phyloP scores from a whole-genome alignment of 1,284 basidiomycete genomes.

The Puccinia brachypodii region DNA sequence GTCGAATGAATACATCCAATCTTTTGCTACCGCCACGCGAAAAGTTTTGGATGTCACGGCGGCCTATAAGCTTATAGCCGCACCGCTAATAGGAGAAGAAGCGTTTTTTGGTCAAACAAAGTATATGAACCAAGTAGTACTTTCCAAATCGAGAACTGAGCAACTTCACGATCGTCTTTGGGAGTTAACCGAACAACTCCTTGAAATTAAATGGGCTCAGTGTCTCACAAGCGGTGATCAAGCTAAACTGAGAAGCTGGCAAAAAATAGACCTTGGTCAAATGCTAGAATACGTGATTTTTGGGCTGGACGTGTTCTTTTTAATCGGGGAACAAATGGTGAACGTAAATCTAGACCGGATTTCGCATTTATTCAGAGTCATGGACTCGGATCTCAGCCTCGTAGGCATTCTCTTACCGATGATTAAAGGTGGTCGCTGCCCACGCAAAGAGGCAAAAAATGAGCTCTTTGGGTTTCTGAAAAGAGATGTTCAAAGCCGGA shows the following conservation, averaged over 20 bases:
- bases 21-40: constrained; percentile 41
- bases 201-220: constrained; percentile 31
- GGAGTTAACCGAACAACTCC: constrained; percentile 26
- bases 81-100: constrained; percentile 36
- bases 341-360: constrained; percentile 8
- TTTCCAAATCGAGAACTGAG: constrained; percentile 28
- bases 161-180: constrained; percentile 31
- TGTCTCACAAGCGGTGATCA: not conserved
- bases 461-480: constrained; percentile 28
- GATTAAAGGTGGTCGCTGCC: not conserved
- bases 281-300: constrained; percentile 44
- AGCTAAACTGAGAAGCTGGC: not conserved
- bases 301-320: constrained; percentile 33
- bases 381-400: constrained; percentile 43
- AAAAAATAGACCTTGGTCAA: constrained; percentile 23
- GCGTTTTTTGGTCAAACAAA: constrained; percentile 46
- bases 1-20: constrained; percentile 32
- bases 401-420: constrained; percentile 26
- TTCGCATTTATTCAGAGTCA: constrained; percentile 35
- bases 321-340: constrained; percentile 20
- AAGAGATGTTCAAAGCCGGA: not conserved
- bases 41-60: constrained; percentile 42
- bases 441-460: constrained; percentile 25
- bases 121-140: constrained; percentile 37
- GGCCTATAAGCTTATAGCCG: constrained; percentile 45